A percentile compares a stretch with the other conserved stretches of the same genome.
These are phyloP conservation scores for Amesomyces nigricolor DNA, from an alignment of 2,329 filamentous ascomycete genomes.

Conservation along the genomic window DNA sequence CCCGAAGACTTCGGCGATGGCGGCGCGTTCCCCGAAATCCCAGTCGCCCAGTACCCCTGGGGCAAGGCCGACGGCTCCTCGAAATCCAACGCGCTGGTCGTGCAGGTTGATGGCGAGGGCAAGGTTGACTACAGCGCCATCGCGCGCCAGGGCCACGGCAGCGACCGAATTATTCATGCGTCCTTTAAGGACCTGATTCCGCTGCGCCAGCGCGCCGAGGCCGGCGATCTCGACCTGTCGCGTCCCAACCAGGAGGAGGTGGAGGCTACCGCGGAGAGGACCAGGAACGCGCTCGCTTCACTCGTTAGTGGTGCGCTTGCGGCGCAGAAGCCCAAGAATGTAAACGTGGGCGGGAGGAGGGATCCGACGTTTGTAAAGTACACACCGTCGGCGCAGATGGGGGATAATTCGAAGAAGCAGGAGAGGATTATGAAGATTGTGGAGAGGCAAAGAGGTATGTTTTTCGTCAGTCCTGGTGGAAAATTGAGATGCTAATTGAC, in stretches of 20 bases:
- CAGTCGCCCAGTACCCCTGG: slow-evolving; percentile 89
- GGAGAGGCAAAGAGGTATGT: slow-evolving; percentile 62
- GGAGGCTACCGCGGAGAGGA: slow-evolving; percentile 76
- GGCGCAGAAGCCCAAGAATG: slow-evolving; percentile 92
- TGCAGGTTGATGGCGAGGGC: slow-evolving; percentile 85
- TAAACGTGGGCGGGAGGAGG: slow-evolving; percentile 71
- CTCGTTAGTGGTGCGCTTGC: slow-evolving; percentile 81
- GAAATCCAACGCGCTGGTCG: slow-evolving; percentile 79
- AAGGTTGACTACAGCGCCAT: slow-evolving; percentile 97
- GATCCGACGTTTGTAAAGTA: slow-evolving; percentile 94
- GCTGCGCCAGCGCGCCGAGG: slow-evolving; percentile 83
- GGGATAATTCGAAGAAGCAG: slow-evolving; percentile 75
- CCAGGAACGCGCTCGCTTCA: slow-evolving; percentile 75
- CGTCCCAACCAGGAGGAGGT: slow-evolving; percentile 82
- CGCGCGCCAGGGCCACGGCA: slow-evolving; percentile 79
- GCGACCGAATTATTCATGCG: slow-evolving; percentile 80
- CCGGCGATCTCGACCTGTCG: slow-evolving; percentile 82
- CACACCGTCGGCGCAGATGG: slow-evolving; percentile 95
- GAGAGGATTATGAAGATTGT: slow-evolving; percentile 99
- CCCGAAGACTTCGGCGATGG: slow-evolving; percentile 94
- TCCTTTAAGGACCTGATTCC: slow-evolving; percentile 97
- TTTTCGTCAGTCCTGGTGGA: background rate
- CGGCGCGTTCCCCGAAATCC: slow-evolving; percentile 90
- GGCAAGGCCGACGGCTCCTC: slow-evolving; percentile 76
- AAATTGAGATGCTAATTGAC: slow-evolving; percentile 5